phyloP scores from a whole-genome alignment of 1,284 basidiomycete species.

The Malassezia arunalokei region DNA sequence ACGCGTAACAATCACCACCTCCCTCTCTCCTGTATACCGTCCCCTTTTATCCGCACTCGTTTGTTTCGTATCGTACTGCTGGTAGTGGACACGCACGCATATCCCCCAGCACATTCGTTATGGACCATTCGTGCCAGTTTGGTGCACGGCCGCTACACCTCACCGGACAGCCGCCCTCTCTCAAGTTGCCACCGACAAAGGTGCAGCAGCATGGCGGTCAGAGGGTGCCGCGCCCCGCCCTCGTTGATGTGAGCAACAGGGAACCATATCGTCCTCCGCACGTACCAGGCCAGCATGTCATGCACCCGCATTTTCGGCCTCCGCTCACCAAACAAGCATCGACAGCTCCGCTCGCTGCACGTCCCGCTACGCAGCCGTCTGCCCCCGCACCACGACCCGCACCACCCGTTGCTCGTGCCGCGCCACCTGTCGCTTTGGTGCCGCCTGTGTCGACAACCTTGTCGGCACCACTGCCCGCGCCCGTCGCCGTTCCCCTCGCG shows the following conservation, averaged over 20 bases:
- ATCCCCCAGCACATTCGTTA: not conserved
- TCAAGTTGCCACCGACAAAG: conserved; percentile 1
- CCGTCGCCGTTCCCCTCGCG: not conserved
- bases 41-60: too few relatives aligned
- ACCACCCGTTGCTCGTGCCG: not conserved
- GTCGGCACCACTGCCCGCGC: not conserved
- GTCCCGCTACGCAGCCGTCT: not conserved
- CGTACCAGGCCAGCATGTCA: not conserved
- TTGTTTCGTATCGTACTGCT: too few relatives aligned
- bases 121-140: conserved; percentile 8
- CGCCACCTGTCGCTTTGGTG: not conserved
- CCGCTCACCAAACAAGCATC: not conserved
- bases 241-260: conserved; percentile 17
- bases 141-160: conserved; percentile 11
- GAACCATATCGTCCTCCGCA: not conserved
- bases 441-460: not conserved
- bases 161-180: conserved; percentile 11
- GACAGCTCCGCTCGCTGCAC: not conserved
- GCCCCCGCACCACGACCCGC: not conserved
- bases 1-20: too few relatives aligned
- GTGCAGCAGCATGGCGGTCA: not conserved
- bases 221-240: conserved; percentile 5
- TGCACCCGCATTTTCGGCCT: not conserved
- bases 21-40: too few relatives aligned
- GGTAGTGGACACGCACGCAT: not conserved